Evolutionary conservation across 768 basidiomycete species (phyloP).

Genomic region (Coprinellus micaceus): DNA sequence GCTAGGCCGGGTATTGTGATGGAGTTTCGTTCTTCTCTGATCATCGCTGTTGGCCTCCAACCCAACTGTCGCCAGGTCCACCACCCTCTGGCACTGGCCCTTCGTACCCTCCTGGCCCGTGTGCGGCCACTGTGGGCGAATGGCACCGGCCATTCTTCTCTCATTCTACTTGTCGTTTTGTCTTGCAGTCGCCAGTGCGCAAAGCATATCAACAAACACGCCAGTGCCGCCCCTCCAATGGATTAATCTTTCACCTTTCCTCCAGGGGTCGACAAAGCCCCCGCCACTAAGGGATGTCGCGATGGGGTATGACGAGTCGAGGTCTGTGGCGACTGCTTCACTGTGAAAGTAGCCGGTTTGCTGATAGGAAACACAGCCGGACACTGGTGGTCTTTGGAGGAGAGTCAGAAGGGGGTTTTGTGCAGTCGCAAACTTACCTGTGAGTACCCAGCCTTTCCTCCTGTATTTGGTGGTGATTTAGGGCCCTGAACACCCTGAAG

Average conservation of each 20-base stretch:
- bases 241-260: slow-evolving; percentile 64
- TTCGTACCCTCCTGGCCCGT: background rate
- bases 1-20: background rate
- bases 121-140: slow-evolving; percentile 18
- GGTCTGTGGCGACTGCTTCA: slow-evolving; percentile 24
- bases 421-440: slow-evolving; percentile 66
- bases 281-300: slow-evolving; percentile 68
- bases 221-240: slow-evolving; percentile 66
- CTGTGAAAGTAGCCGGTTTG: slow-evolving; percentile 11
- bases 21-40: slow-evolving; percentile 2
- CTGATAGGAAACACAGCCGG: slow-evolving; percentile 41
- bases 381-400: slow-evolving; percentile 74
- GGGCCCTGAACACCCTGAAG: slow-evolving; percentile 31
- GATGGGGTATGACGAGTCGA: slow-evolving; percentile 57
- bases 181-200: slow-evolving; percentile 30
- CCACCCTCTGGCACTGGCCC: background rate
- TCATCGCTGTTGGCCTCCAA: background rate
- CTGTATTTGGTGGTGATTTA: background rate
- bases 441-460: slow-evolving; percentile 28
- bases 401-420: slow-evolving; percentile 60
- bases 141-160: slow-evolving; percentile 27
- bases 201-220: slow-evolving; percentile 49
- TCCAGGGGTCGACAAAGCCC: slow-evolving; percentile 51
- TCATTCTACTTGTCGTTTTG: slow-evolving; percentile 26
- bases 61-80: background rate